These are phyloP conservation scores for Cubamyces lactineus DNA, from an alignment of 768 basidiomycete species.

Conservation along the genomic window DNA sequence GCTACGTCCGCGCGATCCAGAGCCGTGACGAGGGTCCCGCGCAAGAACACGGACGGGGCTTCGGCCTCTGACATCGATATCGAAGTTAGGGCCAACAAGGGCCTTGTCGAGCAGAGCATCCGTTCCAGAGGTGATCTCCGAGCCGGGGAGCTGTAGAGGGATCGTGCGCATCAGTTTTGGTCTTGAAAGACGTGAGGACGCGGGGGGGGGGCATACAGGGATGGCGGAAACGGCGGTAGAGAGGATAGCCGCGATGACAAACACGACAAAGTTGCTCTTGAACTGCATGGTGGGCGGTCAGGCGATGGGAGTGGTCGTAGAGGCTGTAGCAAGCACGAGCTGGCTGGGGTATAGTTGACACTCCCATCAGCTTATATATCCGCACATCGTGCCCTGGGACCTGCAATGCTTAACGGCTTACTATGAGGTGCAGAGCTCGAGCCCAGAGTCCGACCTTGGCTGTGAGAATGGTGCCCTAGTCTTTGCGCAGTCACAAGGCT, in stretches of 20 bases:
- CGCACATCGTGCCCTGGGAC: too few relatives aligned
- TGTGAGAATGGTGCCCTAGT: too few relatives aligned
- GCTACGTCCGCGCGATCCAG: constrained; percentile 9
- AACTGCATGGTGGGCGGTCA: constrained; percentile 35
- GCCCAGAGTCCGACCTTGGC: too few relatives aligned
- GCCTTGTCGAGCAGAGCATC: constrained; percentile 4
- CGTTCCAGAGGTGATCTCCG: not conserved
- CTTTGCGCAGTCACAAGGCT: too few relatives aligned
- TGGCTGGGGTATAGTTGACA: not conserved
- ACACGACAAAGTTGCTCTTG: constrained; percentile 40
- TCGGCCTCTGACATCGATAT: constrained; percentile 4
- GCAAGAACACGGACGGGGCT: constrained; percentile 8
- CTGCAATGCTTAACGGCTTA: too few relatives aligned
- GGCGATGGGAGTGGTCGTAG: not conserved
- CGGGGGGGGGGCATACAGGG: constrained; percentile 30
- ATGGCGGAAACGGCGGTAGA: constrained; percentile 33
- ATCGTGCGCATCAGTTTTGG: too few relatives aligned
- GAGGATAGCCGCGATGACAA: constrained; percentile 40
- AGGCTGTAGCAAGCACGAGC: not conserved
- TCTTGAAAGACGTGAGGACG: too few relatives aligned
- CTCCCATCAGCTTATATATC: too few relatives aligned
- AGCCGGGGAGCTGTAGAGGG: not conserved
- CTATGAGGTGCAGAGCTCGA: too few relatives aligned
- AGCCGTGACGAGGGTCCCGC: constrained; percentile 20
- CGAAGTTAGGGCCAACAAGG: not conserved